These are phyloP conservation scores for Basipetospora chlamydospora DNA, from an alignment of 2,329 filamentous ascomycete species.

Conservation along the genomic window DNA sequence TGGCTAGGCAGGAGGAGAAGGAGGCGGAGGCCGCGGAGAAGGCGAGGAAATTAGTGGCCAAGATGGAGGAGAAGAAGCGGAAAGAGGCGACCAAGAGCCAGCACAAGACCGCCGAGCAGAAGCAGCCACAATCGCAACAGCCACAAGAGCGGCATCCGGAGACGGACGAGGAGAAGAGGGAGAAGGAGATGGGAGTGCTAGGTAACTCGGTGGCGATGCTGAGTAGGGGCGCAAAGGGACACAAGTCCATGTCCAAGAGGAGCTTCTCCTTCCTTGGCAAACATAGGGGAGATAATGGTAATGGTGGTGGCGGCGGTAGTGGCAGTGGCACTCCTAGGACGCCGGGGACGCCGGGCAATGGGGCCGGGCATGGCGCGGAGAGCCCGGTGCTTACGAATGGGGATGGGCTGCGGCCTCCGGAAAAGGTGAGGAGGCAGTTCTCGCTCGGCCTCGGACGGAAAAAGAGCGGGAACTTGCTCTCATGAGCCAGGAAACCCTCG, in stretches of 20 bases:
- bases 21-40: conserved; percentile 35
- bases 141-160: conserved; percentile 16
- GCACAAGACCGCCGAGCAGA: conserved; percentile 3
- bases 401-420: conserved; percentile 25
- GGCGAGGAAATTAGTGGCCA: conserved; percentile 38
- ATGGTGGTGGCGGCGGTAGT: no score
- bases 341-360: no score
- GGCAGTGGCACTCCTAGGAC: no score
- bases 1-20: conserved; percentile 33
- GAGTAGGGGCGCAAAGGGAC: conserved; percentile 53
- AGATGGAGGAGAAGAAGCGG: conserved; percentile 30
- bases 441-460: conserved; percentile 54
- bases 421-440: conserved; percentile 49
- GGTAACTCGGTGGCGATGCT: conserved; percentile 35
- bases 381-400: conserved; percentile 15
- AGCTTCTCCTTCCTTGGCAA: conserved; percentile 54
- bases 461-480: conserved; percentile 38
- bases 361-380: no score
- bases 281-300: conserved; percentile 30
- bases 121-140: no score
- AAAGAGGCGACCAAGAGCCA: conserved; percentile 21
- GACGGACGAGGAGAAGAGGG: conserved; percentile 13
- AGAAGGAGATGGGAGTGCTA: conserved; percentile 20
- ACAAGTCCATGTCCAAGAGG: conserved; percentile 66
- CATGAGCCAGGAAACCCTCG: background rate